phyloP scores from a whole-genome alignment of 2,329 filamentous ascomycete species.

The Epichloe amarillans region DNA sequence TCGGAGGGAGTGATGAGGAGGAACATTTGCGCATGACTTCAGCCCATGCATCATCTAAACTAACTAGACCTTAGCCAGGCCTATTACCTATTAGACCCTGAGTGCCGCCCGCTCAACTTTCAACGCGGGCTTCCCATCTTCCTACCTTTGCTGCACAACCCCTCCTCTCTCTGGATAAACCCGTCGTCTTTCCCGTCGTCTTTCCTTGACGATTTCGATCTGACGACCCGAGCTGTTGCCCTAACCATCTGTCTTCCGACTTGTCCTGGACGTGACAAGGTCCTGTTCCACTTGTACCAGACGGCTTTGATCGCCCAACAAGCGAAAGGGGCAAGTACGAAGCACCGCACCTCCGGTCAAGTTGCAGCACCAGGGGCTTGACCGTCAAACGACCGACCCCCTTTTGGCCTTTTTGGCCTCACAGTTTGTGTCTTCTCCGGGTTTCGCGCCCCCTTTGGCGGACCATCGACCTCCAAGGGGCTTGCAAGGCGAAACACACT shows the following conservation, averaged over 20 bases:
- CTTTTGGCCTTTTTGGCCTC: not conserved
- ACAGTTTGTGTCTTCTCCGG: not conserved
- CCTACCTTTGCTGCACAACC: not conserved
- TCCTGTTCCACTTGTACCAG: too few relatives aligned
- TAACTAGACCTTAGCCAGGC: not conserved
- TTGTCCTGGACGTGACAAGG: not conserved
- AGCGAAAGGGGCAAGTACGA: not conserved
- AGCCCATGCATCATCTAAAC: not conserved
- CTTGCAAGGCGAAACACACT: not conserved
- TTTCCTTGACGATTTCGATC: not conserved
- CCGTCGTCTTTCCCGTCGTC: too few relatives aligned
- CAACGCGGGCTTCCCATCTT: not conserved
- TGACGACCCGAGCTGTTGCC: not conserved
- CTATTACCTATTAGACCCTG: slow-evolving; percentile 1
- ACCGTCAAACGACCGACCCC: not conserved
- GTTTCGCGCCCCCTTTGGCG: not conserved
- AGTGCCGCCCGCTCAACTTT: not conserved
- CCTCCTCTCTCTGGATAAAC: not conserved
- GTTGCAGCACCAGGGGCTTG: not conserved
- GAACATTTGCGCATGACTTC: not conserved
- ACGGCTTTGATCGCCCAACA: not conserved
- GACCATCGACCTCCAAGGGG: not conserved
- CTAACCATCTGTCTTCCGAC: too few relatives aligned
- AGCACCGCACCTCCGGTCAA: not conserved
- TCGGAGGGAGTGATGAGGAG: not conserved